Evolutionary conservation across 1,139 yeast species (phyloP).

Genomic region (Suhomyces guaymorum): DNA sequence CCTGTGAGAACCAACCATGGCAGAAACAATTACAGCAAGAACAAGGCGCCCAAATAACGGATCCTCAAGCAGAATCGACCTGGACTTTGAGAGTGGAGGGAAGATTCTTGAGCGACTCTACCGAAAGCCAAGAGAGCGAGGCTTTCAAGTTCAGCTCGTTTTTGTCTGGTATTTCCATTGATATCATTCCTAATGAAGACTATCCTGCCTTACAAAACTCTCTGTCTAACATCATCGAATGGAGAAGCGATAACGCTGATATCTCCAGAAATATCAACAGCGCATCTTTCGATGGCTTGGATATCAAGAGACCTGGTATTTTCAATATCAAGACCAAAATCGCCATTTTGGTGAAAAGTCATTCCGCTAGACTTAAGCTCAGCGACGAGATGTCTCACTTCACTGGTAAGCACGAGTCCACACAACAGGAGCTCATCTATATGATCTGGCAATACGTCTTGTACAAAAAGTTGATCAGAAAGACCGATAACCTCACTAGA

Average conservation of each 20-base stretch:
- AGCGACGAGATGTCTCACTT: constrained; percentile 64
- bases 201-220: constrained; percentile 39
- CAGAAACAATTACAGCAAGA: constrained; percentile 51
- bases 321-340: constrained; percentile 68
- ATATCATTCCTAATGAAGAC: constrained; percentile 52
- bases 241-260: constrained; percentile 34
- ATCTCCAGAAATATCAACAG: constrained; percentile 15
- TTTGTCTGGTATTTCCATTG: constrained; percentile 81
- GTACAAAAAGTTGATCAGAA: constrained; percentile 64
- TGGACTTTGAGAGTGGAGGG: constrained; percentile 95
- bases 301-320: constrained; percentile 76
- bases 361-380: constrained; percentile 56
- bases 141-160: constrained; percentile 68
- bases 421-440: constrained; percentile 85
- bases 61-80: constrained; percentile 44
- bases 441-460: constrained; percentile 88
- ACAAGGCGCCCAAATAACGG: constrained; percentile 23
- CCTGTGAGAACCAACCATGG: constrained; percentile 90
- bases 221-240: constrained; percentile 41
- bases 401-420: constrained; percentile 73
- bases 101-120: constrained; percentile 49
- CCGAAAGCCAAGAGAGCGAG: constrained; percentile 28
- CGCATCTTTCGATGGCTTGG: constrained; percentile 75
- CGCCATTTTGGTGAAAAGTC: constrained; percentile 82
- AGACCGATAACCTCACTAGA: constrained; percentile 30